Evolutionary conservation across 305 asterid species (phyloP).

Genomic region (Euphrasia arctica): DNA sequence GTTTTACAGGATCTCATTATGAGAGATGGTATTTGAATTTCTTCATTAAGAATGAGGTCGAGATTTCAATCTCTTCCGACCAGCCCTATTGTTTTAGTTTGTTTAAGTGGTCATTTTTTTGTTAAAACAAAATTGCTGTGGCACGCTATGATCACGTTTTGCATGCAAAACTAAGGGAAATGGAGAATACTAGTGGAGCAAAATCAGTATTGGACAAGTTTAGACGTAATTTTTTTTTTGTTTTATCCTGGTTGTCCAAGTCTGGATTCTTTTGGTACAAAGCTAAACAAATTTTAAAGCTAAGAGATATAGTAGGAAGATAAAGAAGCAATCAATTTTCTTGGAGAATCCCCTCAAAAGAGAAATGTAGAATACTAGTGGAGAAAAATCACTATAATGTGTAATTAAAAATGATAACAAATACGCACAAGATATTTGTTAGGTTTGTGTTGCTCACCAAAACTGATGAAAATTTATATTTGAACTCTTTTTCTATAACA

Average conservation of each 20-base stretch:
- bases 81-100: too few relatives aligned
- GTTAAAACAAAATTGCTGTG: not conserved
- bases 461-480: not conserved
- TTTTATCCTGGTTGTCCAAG: constrained; percentile 6
- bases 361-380: not conserved
- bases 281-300: not conserved
- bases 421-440: not conserved
- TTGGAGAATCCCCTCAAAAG: not conserved
- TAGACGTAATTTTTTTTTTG: not conserved
- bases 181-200: too few relatives aligned
- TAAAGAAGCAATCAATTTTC: not conserved
- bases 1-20: too few relatives aligned
- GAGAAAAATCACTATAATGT: not conserved
- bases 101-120: too few relatives aligned
- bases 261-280: constrained; percentile 3
- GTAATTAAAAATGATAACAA: not conserved
- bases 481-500: not conserved
- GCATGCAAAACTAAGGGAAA: not conserved
- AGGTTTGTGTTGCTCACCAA: not conserved
- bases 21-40: too few relatives aligned
- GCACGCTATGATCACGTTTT: not conserved
- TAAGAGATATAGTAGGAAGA: not conserved
- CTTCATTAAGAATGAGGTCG: too few relatives aligned
- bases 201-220: too few relatives aligned
- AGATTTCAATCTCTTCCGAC: not conserved